A percentile compares a stretch with the other conserved stretches of the same genome.
phyloP scores from a whole-genome alignment of 106 monocot genomes.

The Dendrobium officinale region DNA sequence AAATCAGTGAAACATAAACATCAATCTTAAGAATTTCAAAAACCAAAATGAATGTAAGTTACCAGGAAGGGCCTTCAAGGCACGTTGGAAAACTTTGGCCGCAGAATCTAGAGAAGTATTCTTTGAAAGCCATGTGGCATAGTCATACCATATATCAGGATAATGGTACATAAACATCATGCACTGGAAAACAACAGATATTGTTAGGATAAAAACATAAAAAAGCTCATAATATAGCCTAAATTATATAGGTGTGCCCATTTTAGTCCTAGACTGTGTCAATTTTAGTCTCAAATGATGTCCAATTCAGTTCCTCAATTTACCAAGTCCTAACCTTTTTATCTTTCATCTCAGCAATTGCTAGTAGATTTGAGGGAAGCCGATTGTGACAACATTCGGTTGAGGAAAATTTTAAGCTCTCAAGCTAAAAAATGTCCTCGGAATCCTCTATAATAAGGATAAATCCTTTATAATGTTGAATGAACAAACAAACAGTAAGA shows the following conservation, averaged over 20 bases:
- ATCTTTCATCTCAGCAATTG: background rate
- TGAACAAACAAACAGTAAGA: background rate
- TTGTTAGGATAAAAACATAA: conserved; percentile 2
- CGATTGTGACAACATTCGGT: background rate
- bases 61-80: conserved; percentile 98
- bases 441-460: background rate
- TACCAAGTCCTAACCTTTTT: background rate
- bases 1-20: background rate
- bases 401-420: background rate
- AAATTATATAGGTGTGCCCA: background rate
- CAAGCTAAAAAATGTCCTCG: background rate
- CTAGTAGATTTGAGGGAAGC: background rate
- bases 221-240: background rate
- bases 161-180: conserved; percentile 91
- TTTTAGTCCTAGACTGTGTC: background rate
- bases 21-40: background rate
- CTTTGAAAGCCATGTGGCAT: conserved; percentile 86
- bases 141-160: conserved; percentile 99
- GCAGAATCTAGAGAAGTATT: conserved; percentile 85
- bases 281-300: background rate
- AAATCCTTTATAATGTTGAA: background rate
- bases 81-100: conserved; percentile 75
- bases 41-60: background rate
- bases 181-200: conserved; percentile 40
- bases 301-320: background rate